Evolutionary conservation across 2,329 filamentous ascomycete genomes (phyloP), one percentile per base, ranked within the genome.

Genomic region (Alternaria sp.): DNA sequence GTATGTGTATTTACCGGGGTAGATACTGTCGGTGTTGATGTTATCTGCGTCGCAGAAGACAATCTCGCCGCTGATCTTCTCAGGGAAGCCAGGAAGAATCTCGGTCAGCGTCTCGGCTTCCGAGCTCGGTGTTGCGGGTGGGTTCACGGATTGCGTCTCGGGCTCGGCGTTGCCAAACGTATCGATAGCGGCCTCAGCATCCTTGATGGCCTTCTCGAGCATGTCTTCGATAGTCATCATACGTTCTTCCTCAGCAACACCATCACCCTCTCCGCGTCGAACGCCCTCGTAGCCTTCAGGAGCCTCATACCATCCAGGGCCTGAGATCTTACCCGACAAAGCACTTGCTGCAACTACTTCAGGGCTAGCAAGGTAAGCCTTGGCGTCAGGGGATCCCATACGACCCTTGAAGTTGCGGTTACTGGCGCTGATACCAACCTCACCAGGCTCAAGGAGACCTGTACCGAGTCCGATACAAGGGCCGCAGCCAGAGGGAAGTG

Each of bases 391-490:
- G 13, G 85, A 89, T 3, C 93, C 93, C 91, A 97, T 96, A 3
- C 93, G 87, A 0, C 93, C 93, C 78, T 93, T 93, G 82, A 93
- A 97, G 77, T 97, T 97, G 10, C 93, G 84, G 81, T 97, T 97
- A 51, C 84, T 88, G 0, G 92, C 91, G 60, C 84, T 88, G 67
- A 97, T 93, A 23, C 93, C 93, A 9, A 93, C 88, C 79, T 97
- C 93, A n/a, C 91, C 92, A 2, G 86, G 84, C 75, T 97, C 89
- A 0, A 97, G 84, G 0, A 97, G 82, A 36, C 93, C 93, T 0
- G 84, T 86, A 8, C 90, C 92, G 0, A 96, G 84, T 7, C 93
- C 93, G 61, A 98, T 97, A 72, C 94, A 97, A 0, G 90, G 89
- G 0, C 88, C 92, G 65, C 93, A 97, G 0, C 90, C 90, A 7